Evolutionary conservation across 164 flowering plant species (phyloP).

Genomic region (Stephania yunnanensis): DNA sequence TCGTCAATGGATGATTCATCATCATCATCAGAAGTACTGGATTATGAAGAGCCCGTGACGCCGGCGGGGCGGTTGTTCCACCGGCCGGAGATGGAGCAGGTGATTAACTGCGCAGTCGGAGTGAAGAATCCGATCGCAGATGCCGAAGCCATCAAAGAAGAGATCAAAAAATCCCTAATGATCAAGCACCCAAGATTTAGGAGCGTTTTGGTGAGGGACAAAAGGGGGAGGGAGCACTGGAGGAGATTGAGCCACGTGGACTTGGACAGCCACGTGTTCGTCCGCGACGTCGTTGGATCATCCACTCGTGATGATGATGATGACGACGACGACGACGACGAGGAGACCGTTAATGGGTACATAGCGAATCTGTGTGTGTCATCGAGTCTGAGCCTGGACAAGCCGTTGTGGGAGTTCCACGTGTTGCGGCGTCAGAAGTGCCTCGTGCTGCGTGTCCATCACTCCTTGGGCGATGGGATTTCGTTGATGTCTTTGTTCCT

Average conservation of each 20-base stretch:
- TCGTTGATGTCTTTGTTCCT: constrained; percentile 59
- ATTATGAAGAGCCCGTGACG: constrained; percentile 39
- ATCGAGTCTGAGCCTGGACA: constrained; percentile 35
- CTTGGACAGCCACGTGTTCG: constrained; percentile 41
- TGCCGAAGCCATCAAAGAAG: constrained; percentile 25
- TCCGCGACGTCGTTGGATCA: constrained; percentile 9
- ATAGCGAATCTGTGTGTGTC: constrained; percentile 49
- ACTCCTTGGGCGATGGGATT: constrained; percentile 67
- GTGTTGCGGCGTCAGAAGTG: constrained; percentile 33
- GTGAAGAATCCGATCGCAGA: constrained; percentile 26
- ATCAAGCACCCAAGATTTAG: constrained; percentile 53
- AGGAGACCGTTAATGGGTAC: constrained; percentile 31
- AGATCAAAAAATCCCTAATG: constrained; percentile 26
- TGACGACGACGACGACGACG: constrained; percentile 9
- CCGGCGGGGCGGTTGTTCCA: constrained; percentile 54
- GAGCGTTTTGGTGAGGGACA: constrained; percentile 45
- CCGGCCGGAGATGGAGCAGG: constrained; percentile 34
- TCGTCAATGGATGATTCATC: no score
- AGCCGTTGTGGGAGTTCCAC: constrained; percentile 73
- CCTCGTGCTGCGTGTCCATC: constrained; percentile 47
- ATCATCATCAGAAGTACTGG: not conserved
- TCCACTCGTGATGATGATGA: not conserved
- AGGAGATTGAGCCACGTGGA: constrained; percentile 30
- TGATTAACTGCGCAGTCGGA: constrained; percentile 41
- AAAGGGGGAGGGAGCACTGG: constrained; percentile 50